Evolutionary conservation across 805 yeast genomes (phyloP), one percentile per base, ranked within the genome.

Genomic region (Pichia phayaonensis): DNA sequence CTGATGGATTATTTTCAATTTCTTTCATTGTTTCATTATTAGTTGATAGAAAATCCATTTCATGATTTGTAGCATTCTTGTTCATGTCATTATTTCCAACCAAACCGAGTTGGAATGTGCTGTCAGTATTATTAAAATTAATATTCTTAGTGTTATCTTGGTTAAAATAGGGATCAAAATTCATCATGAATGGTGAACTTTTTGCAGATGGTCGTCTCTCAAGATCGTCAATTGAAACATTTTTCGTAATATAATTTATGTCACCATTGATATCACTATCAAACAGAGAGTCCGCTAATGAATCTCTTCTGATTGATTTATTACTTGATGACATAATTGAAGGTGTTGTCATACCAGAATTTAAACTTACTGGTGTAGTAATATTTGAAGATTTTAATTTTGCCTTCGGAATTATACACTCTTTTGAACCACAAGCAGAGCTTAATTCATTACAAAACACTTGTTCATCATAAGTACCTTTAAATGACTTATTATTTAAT

Each of bases 341-440:
- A 12, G 47, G 44, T 7, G 44, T 21, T 27, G 47, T 27, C 1
- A 49, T 22, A 18, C 16, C 18, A 12, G 47, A 50, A 21, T 22
- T 40, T 23, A 16, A 7, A 15, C 11, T 40, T 40, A 13, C 8
- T 12, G 26, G 6, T 4, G 24, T 21, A 16, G 12, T 21, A 42
- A 40, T 2, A 39, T n/a, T 38, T 40, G 31, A 8, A 45, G 40
- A 13, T 26, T 18, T 16, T 26, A 46, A 42, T 24, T 45, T 53
- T 21, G 22, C 61, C 59, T 69, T 65, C 3, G 96, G 95, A 4
- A 83, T 63, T 4, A 94, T 96, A 55, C 77, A 68, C 16, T 74
- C 74, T 59, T 73, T 81, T 8, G 83, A 82, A 18, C 97, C 97
- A 67, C 97, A 90, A 1, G 90, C 97, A 64, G 81, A 76, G 54